Conservation (phyloP, 164 flowering plant genomes). For the Akebia trifoliata region DNA sequence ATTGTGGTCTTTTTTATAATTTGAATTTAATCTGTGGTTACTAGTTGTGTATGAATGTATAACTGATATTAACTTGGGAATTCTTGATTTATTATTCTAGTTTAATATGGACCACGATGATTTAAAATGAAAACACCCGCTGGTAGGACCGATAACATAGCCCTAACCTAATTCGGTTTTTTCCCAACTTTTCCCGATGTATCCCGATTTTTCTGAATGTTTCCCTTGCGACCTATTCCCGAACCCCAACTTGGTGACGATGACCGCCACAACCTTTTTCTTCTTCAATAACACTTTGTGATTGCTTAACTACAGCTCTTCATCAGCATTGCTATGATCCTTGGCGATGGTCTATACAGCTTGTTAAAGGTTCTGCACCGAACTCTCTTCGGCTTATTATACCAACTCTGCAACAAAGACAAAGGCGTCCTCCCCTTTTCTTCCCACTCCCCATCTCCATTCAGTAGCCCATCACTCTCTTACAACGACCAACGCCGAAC, state of each 20-base stretch:
- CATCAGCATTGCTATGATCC: constrained; percentile 31
- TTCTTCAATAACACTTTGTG: neutral
- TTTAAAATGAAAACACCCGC: neutral
- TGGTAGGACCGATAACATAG: constrained; percentile 29
- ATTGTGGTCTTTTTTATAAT: too few relatives aligned
- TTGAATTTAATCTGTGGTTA: too few relatives aligned
- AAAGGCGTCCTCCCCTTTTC: constrained; percentile 1
- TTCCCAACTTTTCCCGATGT: too few relatives aligned
- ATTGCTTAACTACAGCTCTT: constrained; percentile 5
- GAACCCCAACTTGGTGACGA: too few relatives aligned
- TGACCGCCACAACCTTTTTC: too few relatives aligned
- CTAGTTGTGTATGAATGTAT: constrained; percentile 25
- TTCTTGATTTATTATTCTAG: too few relatives aligned
- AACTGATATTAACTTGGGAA: too few relatives aligned
- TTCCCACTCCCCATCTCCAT: neutral
- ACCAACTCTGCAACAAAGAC: constrained; percentile 3
- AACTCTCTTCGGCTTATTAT: constrained; percentile 4
- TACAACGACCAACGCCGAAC: constrained; percentile 7
- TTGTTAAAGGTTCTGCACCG: constrained; percentile 33
- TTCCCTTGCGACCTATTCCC: too few relatives aligned
- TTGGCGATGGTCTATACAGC: constrained; percentile 50
- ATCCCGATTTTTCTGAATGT: too few relatives aligned
- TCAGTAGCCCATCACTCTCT: neutral
- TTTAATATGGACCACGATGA: too few relatives aligned
- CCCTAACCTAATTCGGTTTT: constrained; percentile 20